Percentiles rank a stretch among this genome's conserved stretches.
Evolutionary conservation across 176 grass and related monocot species (phyloP).

Genomic region (Eragrostis curvula): DNA sequence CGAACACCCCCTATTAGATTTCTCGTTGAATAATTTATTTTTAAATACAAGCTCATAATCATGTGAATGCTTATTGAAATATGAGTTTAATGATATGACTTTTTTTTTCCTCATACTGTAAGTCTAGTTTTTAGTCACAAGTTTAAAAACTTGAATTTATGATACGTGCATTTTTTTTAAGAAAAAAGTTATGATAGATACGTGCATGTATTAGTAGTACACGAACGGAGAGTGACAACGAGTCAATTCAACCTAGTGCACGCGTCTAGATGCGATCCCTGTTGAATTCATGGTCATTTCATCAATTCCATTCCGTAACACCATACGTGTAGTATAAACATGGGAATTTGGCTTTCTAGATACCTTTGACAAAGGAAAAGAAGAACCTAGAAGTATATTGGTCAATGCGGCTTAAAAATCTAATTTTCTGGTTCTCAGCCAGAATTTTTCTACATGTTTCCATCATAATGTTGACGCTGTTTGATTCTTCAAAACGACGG

Average conservation of each 20-base stretch:
- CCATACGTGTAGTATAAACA: not conserved
- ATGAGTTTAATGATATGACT: no score
- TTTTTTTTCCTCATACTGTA: no score
- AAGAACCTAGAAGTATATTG: not conserved
- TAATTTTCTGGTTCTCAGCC: not conserved
- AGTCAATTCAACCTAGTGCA: not conserved
- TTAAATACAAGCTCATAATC: no score
- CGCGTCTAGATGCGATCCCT: not conserved
- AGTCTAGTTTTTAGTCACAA: not conserved
- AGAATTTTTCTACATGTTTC: not conserved
- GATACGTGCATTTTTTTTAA: no score
- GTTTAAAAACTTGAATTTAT: no score
- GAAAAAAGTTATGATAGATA: no score
- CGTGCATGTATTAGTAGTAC: no score
- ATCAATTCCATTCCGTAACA: not conserved
- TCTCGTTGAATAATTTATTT: no score
- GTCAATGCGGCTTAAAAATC: not conserved
- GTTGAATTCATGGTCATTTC: conserved; percentile 16
- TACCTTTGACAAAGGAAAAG: not conserved
- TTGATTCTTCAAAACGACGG: not conserved
- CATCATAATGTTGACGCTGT: not conserved
- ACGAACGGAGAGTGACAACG: not conserved
- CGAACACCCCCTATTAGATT: no score
- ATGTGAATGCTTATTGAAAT: no score
- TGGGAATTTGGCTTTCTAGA: not conserved